Percentiles rank a stretch among this genome's conserved stretches.
Evolutionary conservation across 768 basidiomycete species (phyloP).

Genomic region (Nidula microcarpa): DNA sequence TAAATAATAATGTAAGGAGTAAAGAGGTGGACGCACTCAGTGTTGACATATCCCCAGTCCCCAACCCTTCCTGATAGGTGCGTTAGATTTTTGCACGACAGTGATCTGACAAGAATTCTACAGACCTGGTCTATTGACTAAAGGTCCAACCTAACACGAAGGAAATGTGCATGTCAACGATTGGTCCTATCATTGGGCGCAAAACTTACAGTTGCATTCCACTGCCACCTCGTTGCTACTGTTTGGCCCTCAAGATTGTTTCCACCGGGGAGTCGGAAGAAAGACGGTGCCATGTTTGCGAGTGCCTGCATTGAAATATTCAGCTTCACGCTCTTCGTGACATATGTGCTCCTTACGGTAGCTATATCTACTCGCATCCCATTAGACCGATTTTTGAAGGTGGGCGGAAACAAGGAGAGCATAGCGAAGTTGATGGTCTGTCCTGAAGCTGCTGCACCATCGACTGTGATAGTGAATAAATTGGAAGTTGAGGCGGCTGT

Average conservation of each 20-base stretch:
- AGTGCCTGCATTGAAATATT: conserved; percentile 35
- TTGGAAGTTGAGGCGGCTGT: conserved; percentile 42
- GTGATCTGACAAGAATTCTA: no score
- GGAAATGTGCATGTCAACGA: neutral
- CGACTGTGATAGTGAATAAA: conserved; percentile 49
- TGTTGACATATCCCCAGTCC: conserved; percentile 61
- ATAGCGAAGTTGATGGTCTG: conserved; percentile 54
- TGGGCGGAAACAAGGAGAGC: conserved; percentile 67
- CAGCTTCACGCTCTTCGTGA: neutral
- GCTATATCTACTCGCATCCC: conserved; percentile 64
- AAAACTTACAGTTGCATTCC: conserved; percentile 51
- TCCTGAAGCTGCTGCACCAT: conserved; percentile 35
- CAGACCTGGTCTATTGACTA: conserved; percentile 39
- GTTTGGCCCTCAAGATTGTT: conserved; percentile 67
- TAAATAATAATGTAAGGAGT: neutral
- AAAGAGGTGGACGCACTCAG: conserved; percentile 38
- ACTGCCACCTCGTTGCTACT: conserved; percentile 54
- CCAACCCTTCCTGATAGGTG: conserved; percentile 40
- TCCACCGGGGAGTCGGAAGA: conserved; percentile 69
- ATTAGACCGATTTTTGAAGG: conserved; percentile 57
- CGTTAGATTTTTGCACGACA: no score
- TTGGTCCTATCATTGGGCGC: neutral
- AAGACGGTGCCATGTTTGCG: conserved; percentile 50
- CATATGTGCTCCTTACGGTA: conserved; percentile 24
- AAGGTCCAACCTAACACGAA: conserved; percentile 36